A percentile compares a stretch with the other conserved stretches of the same genome.
Evolutionary conservation across 345 rosid species (phyloP).

Genomic region (Lumnitzera racemosa): DNA sequence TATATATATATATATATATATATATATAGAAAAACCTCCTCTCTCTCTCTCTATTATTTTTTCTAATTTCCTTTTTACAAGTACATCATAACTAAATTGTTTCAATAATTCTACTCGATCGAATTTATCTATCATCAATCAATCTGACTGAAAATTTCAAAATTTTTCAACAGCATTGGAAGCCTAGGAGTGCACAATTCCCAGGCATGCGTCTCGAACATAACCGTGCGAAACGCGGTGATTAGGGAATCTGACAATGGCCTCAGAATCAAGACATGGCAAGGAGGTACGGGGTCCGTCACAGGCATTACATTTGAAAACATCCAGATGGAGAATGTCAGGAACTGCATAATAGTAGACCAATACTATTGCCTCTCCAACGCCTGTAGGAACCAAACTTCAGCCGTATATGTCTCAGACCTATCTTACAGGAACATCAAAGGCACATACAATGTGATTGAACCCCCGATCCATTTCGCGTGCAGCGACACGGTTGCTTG

Average conservation of each 20-base stretch:
- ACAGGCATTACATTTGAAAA: constrained; percentile 60
- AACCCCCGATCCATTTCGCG: constrained; percentile 81
- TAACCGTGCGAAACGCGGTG: constrained; percentile 50
- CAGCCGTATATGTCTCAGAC: constrained; percentile 69
- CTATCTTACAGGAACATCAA: constrained; percentile 66
- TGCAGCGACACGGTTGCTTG: constrained; percentile 93
- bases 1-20: no score
- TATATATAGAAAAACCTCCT: no score
- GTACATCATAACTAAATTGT: no score
- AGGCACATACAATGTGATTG: constrained; percentile 83
- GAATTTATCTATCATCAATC: not conserved
- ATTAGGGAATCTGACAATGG: constrained; percentile 94
- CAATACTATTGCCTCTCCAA: constrained; percentile 75
- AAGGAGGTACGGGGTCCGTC: constrained; percentile 81
- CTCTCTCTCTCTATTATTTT: no score
- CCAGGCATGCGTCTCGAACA: constrained; percentile 88
- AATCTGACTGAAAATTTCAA: not conserved
- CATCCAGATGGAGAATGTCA: constrained; percentile 90
- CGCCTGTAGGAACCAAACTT: constrained; percentile 67
- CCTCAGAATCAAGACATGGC: constrained; percentile 91
- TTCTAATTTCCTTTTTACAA: no score
- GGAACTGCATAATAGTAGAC: constrained; percentile 84
- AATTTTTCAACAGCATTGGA: constrained; percentile 55
- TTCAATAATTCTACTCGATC: no score
- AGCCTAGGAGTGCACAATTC: constrained; percentile 93